Evolutionary conservation across 306 rosid species (phyloP), one percentile per base, ranked within the genome.

Genomic region (Canavalia gladiata): DNA sequence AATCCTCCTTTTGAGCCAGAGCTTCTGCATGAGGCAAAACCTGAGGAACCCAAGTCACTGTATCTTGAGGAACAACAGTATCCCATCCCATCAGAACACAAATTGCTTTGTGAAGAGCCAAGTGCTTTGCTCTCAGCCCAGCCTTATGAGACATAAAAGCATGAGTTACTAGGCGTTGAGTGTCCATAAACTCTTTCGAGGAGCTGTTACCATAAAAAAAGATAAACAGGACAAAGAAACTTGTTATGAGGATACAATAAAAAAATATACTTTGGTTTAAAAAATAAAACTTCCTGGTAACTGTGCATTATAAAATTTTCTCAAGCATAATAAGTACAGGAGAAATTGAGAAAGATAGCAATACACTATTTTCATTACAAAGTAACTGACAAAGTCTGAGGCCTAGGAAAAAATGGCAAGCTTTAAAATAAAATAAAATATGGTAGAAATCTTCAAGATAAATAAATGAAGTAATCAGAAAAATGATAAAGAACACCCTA

Each of bases 51-150:
- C 97, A 95, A 59, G 93, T 94, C 66, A 93, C 77, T 8, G 93
- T 88, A 55, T 93, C 94, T n/a, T 78, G 86, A 45, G 97, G 97
- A 74, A 87, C 76, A 74, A 68, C 84, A 37, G 93, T 90, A 79
- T 89, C 96, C 99, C 99, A 95, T 72, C 99, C 97, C 91, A 95
- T 81, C 84, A 95, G 79, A 80, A 92, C 97, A 86, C 97, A 93
- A 52, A 93, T 79, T 72, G 99, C 99, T 88, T 82, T 93, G 82
- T 83, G 97, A 83, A 95, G 95, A 79, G 93, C 99, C 84, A 95
- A 25, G 85, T 95, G 99, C 68, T 85, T 86, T 52, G 92, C 72
- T 88, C 97, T 90, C 90, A 86, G 76, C 50, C 99, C 97, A 78
- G 79, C 66, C 89, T 91, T 95, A 82, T 84, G 95, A 75, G 99